Conservation (phyloP, 805 yeast species). For the Lipomyces mesembrius region DNA sequence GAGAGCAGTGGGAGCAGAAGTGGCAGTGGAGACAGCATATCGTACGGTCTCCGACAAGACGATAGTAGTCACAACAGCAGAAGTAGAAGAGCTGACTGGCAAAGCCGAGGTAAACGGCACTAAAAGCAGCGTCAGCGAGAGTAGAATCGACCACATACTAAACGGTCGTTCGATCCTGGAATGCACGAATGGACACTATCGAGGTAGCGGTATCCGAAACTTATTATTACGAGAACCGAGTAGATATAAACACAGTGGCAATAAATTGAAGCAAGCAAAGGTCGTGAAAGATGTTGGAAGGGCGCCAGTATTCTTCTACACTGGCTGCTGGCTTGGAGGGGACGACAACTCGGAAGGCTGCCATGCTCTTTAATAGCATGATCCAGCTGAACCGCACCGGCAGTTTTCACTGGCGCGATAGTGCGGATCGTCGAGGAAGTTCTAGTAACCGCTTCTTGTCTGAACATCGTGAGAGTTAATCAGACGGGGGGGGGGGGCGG, state of each 20-base stretch:
- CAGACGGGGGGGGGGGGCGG: neutral
- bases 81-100: neutral
- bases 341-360: neutral
- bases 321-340: no score
- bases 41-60: slow-evolving; percentile 20
- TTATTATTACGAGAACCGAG: no score
- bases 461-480: neutral
- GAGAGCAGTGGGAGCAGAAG: neutral
- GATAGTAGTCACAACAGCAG: neutral
- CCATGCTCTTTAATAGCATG: neutral
- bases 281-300: neutral
- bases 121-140: neutral
- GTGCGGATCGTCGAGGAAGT: neutral
- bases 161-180: neutral
- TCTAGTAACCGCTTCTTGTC: neutral
- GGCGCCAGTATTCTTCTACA: no score
- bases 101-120: neutral
- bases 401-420: neutral
- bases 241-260: neutral
- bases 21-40: slow-evolving; percentile 7
- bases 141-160: neutral
- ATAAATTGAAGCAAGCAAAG: neutral
- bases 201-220: no score
- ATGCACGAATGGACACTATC: no score
- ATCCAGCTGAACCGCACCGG: neutral